These are phyloP conservation scores for Trichoderma orchidacearum DNA, from an alignment of 495 filamentous ascomycete genomes.

Conservation along the genomic window DNA sequence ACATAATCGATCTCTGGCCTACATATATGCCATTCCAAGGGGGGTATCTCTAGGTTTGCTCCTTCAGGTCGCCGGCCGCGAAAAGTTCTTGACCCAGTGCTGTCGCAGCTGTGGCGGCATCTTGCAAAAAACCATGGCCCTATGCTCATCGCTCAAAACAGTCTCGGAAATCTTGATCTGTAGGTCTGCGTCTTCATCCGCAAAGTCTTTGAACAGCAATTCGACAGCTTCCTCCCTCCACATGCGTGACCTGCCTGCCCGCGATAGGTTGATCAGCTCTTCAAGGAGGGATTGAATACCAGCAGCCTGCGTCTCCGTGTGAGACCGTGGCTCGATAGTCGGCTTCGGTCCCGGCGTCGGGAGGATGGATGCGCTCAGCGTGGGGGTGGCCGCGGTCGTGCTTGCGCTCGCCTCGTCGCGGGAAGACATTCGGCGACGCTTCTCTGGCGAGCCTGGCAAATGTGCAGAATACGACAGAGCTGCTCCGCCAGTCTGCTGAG, in stretches of 20 bases:
- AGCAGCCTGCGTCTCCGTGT: not conserved
- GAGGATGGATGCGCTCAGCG: not conserved
- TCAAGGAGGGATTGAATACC: slow-evolving; percentile 6
- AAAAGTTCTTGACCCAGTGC: slow-evolving; percentile 33
- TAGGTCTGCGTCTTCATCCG: slow-evolving; percentile 30
- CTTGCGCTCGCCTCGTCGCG: slow-evolving; percentile 2
- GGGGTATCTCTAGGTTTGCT: not conserved
- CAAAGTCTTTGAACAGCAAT: slow-evolving; percentile 34
- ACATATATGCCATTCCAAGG: not conserved
- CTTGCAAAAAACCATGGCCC: slow-evolving; percentile 40
- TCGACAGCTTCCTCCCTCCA: slow-evolving; percentile 37
- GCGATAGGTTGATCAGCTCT: slow-evolving; percentile 22
- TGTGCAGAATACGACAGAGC: not conserved
- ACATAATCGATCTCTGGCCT: not conserved
- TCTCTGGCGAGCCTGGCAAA: slow-evolving; percentile 15
- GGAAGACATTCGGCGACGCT: slow-evolving; percentile 24
- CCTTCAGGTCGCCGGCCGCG: slow-evolving; percentile 8
- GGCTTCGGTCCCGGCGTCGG: not conserved
- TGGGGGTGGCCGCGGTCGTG: not conserved
- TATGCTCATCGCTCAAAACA: slow-evolving; percentile 35
- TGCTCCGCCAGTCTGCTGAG: not conserved
- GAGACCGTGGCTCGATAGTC: not conserved
- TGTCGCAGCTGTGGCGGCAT: slow-evolving; percentile 27
- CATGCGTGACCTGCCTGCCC: slow-evolving; percentile 9
- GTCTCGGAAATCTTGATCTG: slow-evolving; percentile 40